phyloP scores from a whole-genome alignment of 768 basidiomycete genomes.

The Lentinula edodes region DNA sequence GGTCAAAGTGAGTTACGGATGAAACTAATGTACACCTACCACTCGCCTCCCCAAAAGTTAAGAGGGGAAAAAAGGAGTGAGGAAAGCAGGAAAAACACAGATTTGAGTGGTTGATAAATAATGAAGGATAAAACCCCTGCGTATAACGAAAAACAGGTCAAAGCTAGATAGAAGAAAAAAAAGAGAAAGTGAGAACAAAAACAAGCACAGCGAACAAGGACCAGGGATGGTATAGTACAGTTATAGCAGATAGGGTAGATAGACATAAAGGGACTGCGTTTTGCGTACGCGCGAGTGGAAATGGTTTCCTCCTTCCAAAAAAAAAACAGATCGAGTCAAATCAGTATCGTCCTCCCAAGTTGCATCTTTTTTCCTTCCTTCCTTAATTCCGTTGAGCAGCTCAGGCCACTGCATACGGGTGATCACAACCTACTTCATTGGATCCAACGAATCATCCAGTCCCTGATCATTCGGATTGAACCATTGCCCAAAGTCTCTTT shows the following conservation, averaged over 20 bases:
- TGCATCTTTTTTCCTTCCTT: neutral
- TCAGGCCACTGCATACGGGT: neutral
- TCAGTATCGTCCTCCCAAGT: neutral
- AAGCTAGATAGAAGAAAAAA: neutral
- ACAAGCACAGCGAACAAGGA: neutral
- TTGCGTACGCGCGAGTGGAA: neutral
- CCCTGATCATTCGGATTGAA: conserved; percentile 50
- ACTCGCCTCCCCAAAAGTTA: neutral
- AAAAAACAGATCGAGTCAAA: neutral
- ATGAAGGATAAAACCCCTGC: neutral
- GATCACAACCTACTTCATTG: neutral
- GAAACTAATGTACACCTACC: neutral
- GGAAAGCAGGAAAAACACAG: neutral
- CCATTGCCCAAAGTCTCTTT: conserved; percentile 74
- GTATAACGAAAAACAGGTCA: neutral
- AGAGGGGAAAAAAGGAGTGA: neutral
- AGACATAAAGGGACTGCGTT: neutral
- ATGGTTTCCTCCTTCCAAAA: neutral
- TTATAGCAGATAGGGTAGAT: neutral
- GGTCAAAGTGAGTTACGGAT: neutral
- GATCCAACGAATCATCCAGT: conserved; percentile 1
- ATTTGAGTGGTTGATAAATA: neutral
- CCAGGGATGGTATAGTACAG: neutral
- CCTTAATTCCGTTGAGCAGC: neutral
- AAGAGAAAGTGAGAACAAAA: neutral